Percentiles rank a stretch among this genome's conserved stretches.
Evolutionary conservation across 331 rosid species (phyloP).

Genomic region (Quercus lobata): DNA sequence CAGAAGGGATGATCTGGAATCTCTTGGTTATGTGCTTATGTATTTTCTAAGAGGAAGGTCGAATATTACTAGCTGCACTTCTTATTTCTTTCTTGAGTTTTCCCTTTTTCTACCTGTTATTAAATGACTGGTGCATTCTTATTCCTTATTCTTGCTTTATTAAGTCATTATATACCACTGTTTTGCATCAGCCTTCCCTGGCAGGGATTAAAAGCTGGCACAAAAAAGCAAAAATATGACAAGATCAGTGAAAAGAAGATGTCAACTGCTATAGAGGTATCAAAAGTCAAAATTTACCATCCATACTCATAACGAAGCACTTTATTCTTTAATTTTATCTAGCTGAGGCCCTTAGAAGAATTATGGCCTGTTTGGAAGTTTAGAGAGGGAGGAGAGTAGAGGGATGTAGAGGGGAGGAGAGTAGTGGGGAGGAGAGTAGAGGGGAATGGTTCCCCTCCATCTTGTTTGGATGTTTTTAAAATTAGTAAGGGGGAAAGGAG

Average conservation of each 20-base stretch:
- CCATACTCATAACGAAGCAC: background rate
- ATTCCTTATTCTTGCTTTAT: conserved; percentile 14
- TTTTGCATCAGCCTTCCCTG: conserved; percentile 75
- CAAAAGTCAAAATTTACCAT: conserved; percentile 11
- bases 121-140: conserved; percentile 16
- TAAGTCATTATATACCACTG: conserved; percentile 11
- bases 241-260: conserved; percentile 87
- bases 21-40: conserved; percentile 99
- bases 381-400: no score
- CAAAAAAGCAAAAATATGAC: conserved; percentile 83
- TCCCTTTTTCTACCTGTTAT: conserved; percentile 20
- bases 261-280: conserved; percentile 82
- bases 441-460: no score
- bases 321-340: background rate
- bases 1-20: conserved; percentile 99
- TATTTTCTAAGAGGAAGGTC: conserved; percentile 98
- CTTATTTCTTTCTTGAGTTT: background rate
- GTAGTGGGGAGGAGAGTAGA: no score
- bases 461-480: no score
- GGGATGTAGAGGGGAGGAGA: no score
- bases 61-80: conserved; percentile 9
- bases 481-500: no score
- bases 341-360: conserved; percentile 5
- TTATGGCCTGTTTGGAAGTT: background rate
- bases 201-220: conserved; percentile 93